Conservation (phyloP, 2,329 filamentous ascomycete species). For the Ophiostoma perfectum region DNA sequence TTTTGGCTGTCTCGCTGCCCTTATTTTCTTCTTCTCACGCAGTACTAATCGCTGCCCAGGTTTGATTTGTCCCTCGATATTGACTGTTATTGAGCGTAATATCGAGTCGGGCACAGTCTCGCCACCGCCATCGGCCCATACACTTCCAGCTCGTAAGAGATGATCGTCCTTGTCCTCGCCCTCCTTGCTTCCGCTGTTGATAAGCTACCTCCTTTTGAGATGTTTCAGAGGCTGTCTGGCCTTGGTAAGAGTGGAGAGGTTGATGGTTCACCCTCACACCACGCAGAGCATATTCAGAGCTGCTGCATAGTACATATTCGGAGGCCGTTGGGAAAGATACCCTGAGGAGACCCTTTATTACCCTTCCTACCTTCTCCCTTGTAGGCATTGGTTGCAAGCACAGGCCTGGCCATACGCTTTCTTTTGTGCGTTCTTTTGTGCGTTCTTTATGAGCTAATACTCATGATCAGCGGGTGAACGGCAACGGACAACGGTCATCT, state of each 20-base stretch:
- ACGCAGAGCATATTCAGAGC: not conserved
- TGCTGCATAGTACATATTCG: not conserved
- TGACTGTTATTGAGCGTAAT: not conserved
- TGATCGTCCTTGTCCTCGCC: not conserved
- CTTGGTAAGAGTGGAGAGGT: not conserved
- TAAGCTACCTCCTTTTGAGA: not conserved
- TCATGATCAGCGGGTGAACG: not conserved
- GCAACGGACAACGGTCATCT: not conserved
- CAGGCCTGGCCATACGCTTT: not conserved
- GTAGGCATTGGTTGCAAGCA: not conserved
- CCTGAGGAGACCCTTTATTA: not conserved
- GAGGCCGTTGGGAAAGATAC: not conserved
- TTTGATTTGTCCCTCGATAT: not conserved
- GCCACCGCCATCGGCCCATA: constrained; percentile 12
- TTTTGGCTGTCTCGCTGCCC: too few species aligned
- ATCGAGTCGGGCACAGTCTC: not conserved
- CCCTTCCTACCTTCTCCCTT: too few species aligned
- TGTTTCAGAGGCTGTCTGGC: not conserved
- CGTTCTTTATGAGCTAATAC: not conserved
- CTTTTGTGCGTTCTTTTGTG: not conserved
- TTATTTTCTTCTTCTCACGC: too few species aligned
- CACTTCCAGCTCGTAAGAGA: not conserved
- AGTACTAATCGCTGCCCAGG: too few species aligned
- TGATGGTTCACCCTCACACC: too few species aligned
- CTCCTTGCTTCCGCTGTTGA: constrained; percentile 4